Base-by-base conservation (phyloP, 805 yeast genomes). In the Starmerella powellii region DNA sequence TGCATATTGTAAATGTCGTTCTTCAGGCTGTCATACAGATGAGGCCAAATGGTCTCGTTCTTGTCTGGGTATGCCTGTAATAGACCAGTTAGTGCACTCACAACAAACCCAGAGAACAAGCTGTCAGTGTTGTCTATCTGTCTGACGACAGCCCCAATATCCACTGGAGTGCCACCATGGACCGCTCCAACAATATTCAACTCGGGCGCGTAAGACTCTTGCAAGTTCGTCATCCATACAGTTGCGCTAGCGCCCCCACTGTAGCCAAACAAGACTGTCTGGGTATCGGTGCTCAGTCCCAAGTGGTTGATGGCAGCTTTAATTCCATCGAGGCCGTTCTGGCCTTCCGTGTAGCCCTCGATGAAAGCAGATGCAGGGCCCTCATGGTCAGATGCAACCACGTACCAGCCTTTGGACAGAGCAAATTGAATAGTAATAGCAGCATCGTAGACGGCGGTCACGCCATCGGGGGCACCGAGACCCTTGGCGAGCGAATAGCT, bases 221-320 rank as follows among this genome's bases (percentile, higher is more conserved):
- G 53, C 34, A 54, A 48, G 37, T 53, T 48, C 3, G 56, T 53
- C 28, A 58, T 57, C 58, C 57, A 55, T 6, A 56, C 59, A 10
- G 55, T 30, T n/a, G 59, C 59, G 23, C 34, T 35, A 4, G 41
- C 45, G 15, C 45, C 46, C 3, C 48, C 48, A 23, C 48, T 44
- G 24, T 44, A 44, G 15, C 48, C 48, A 15, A 24, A 31, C 6
- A 44, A 35, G 3, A 33, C 38, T 3, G 32, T 37, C 3, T 37
- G 36, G 8, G 38, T 29, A 12, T 32, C 32, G 1, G n/a, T 4
- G 13, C 15, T 8, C 12, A 35, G 15, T n/a, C 18, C 34, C 6
- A 44, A 21, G 36, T 17, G 15, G n/a, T 12, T 23, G 8, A 32
- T 13, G 12, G 44, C 44, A 2, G 58, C 60, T 12, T 52, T 39